These are phyloP conservation scores for Magnaporthiopsis rhizophila DNA, from an alignment of 2,329 filamentous ascomycete species.

Conservation along the genomic window DNA sequence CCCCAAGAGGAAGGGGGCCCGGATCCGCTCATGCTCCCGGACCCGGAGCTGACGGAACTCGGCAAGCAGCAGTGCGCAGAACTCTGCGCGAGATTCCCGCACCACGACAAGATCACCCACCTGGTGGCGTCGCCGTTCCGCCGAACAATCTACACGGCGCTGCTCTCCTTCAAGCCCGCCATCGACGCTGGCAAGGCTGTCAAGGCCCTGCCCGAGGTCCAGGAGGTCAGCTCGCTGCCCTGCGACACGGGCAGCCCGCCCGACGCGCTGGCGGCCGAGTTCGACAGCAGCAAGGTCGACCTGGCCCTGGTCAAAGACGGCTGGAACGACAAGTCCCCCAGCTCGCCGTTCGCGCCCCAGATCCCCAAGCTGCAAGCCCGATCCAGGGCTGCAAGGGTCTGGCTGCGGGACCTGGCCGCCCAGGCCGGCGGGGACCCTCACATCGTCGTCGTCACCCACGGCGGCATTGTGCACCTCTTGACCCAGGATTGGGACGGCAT, in stretches of 20 bases:
- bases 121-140: constrained; percentile 73
- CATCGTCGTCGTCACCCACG: constrained; percentile 72
- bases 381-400: constrained; percentile 51
- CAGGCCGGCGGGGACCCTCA: constrained; percentile 43
- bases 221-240: constrained; percentile 67
- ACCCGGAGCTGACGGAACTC: constrained; percentile 69
- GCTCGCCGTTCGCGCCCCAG: constrained; percentile 37
- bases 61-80: constrained; percentile 66
- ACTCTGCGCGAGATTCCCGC: constrained; percentile 55
- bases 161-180: constrained; percentile 56
- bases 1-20: constrained; percentile 29
- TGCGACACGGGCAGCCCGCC: constrained; percentile 66
- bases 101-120: constrained; percentile 56
- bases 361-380: constrained; percentile 48
- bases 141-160: constrained; percentile 71
- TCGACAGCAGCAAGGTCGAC: constrained; percentile 52
- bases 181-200: constrained; percentile 29
- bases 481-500: constrained; percentile 72
- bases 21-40: constrained; percentile 60
- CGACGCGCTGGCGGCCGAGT: constrained; percentile 49
- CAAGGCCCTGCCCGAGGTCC: constrained; percentile 63
- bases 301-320: constrained; percentile 49
- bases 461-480: constrained; percentile 76
- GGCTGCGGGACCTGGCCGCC: constrained; percentile 43
- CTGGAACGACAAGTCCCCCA: constrained; percentile 62